Percentiles rank a stretch among this genome's conserved stretches.
Conservation (phyloP, 2,329 filamentous ascomycete genomes). For the Colletotrichum falcatum region DNA sequence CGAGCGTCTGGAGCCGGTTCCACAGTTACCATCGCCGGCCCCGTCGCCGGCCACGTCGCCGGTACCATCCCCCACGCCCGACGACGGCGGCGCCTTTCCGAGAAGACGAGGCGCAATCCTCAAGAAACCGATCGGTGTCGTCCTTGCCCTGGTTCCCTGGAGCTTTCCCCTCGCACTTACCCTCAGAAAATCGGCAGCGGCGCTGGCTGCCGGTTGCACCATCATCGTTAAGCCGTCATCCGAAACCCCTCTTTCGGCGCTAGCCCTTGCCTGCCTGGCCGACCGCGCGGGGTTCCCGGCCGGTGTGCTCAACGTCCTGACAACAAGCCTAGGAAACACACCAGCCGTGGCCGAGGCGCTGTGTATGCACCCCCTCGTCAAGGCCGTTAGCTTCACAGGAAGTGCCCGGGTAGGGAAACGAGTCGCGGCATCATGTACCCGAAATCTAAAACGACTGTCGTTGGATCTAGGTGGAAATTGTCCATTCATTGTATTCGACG, state of each 20-base stretch:
- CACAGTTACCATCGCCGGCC: not conserved
- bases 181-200: conserved; percentile 61
- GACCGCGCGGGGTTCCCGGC: conserved; percentile 80
- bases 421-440: conserved; percentile 73
- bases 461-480: conserved; percentile 78
- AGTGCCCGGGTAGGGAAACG: conserved; percentile 76
- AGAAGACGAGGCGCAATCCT: conserved; percentile 13
- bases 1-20: conserved; percentile 62
- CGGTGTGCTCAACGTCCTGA: conserved; percentile 80
- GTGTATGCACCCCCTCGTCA: conserved; percentile 74
- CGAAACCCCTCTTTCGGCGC: conserved; percentile 47
- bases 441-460: conserved; percentile 72
- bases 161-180: conserved; percentile 71
- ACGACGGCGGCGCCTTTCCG: not conserved
- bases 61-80: conserved; percentile 10
- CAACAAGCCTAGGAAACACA: conserved; percentile 75
- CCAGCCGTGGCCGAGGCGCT: conserved; percentile 67
- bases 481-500: conserved; percentile 73
- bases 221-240: conserved; percentile 64
- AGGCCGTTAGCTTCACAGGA: conserved; percentile 83
- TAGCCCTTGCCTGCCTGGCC: conserved; percentile 70
- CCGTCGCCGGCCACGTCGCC: not conserved
- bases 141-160: conserved; percentile 57
- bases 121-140: conserved; percentile 51
- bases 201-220: conserved; percentile 79